Percentiles rank a stretch among this genome's conserved stretches.
Conservation (phyloP, 805 yeast genomes). For the Barnettozyma sp. region DNA sequence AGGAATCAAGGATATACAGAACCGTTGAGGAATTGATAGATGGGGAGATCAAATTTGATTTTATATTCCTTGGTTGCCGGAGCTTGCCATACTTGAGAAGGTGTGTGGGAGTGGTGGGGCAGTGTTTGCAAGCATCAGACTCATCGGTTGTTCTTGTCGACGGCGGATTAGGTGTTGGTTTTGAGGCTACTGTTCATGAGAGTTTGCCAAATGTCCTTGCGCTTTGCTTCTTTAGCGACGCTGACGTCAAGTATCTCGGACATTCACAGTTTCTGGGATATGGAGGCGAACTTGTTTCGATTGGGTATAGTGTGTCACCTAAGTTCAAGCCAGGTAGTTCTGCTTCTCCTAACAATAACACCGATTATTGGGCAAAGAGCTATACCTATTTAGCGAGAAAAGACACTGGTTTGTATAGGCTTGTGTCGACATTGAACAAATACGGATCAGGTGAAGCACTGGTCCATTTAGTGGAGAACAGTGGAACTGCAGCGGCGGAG, state of each 20-base stretch:
- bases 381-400: no score
- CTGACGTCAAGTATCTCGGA: slow-evolving; percentile 4
- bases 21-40: slow-evolving; percentile 2
- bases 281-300: not conserved
- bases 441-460: no score
- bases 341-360: no score
- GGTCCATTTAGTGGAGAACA: no score
- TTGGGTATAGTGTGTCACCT: slow-evolving; percentile 5
- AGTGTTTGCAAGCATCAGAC: not conserved
- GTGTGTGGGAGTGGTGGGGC: slow-evolving; percentile 1
- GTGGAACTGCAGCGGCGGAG: not conserved
- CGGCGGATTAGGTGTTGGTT: slow-evolving; percentile 11
- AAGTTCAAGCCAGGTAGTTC: not conserved
- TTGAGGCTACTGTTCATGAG: slow-evolving; percentile 11
- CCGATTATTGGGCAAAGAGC: no score
- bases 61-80: slow-evolving; percentile 12
- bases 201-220: slow-evolving; percentile 3
- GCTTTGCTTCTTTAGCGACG: slow-evolving; percentile 6
- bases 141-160: slow-evolving; percentile 16
- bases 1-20: not conserved
- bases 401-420: no score
- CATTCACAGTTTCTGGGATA: not conserved
- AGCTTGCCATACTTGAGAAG: slow-evolving; percentile 9
- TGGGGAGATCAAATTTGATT: slow-evolving; percentile 3
- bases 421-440: no score